Base-by-base conservation (phyloP, 805 yeast genomes). In the Metschnikowia aberdeeniae region DNA sequence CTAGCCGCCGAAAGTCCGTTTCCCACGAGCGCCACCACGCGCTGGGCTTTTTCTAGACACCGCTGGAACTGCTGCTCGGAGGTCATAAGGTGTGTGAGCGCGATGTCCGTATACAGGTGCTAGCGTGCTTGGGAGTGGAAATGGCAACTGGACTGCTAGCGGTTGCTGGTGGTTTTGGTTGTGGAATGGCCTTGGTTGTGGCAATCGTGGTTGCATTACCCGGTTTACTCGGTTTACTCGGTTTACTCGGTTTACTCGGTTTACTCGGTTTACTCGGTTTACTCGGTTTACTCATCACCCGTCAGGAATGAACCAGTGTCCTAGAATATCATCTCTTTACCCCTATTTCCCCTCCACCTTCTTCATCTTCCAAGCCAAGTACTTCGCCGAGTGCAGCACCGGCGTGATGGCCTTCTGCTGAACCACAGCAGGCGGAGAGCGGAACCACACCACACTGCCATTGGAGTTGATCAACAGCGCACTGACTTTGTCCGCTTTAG, bases 1-100 rank as follows among this genome's bases (percentile, higher is more conserved):
- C 92, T 83, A 1, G 84, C 69, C 0, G 81, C 89, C 3, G 90
- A 82, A 10, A 89, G 72, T 0, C 96, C 96, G 2, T 95, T 90
- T 1, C 96, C 96, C 2, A 84, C 86, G 4, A 84, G 67, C 3
- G 85, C 86, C 13, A 84, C 66, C 11, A 82, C 73, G 32, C 75
- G 73, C 44, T 67, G 68, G 40, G 80, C 73, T 20, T 62, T 59
- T 22, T 62, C 53, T 11, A 80, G 63, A 48, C 75, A 72, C 6
- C 68, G 71, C 39, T 81, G 88, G 59, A 83, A 82, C 54, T 71
- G 34, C 29, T 38, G 34, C 28, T 38, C 42, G 13, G 26, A 5
- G 27, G 17, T 34, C 36, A 34, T 34, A 26, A 6, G 27, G 26
- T 22, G 8, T 22, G 26, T 2, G 26, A 2, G 26, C 26, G 26